Evolutionary conservation across 2,329 filamentous ascomycete genomes (phyloP).

Genomic region (Zopfia rhizophila): DNA sequence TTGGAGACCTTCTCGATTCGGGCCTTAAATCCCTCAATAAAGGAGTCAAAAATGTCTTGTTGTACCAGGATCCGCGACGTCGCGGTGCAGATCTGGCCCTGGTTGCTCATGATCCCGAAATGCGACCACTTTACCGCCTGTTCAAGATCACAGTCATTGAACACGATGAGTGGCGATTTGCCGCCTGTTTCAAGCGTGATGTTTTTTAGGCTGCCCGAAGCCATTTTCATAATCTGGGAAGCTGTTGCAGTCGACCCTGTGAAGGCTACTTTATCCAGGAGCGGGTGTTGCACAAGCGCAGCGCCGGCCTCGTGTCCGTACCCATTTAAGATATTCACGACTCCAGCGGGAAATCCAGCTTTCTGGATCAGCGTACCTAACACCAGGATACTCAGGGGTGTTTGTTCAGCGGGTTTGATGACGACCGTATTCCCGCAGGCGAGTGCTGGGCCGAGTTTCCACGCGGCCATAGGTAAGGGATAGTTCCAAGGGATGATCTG

Average conservation of each 20-base stretch:
- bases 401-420: conserved; percentile 65
- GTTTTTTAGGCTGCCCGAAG: conserved; percentile 65
- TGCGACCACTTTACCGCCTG: conserved; percentile 72
- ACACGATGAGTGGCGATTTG: conserved; percentile 63
- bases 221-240: conserved; percentile 65
- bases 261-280: conserved; percentile 68
- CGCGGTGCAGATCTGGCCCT: conserved; percentile 65
- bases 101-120: conserved; percentile 64
- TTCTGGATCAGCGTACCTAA: conserved; percentile 64
- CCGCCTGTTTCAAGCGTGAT: conserved; percentile 69
- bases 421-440: conserved; percentile 66
- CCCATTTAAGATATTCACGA: conserved; percentile 68
- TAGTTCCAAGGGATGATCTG: conserved; percentile 57
- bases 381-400: conserved; percentile 66
- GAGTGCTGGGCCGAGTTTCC: conserved; percentile 67
- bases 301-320: conserved; percentile 69
- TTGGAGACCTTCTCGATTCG: conserved; percentile 43
- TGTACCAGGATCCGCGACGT: conserved; percentile 64
- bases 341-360: conserved; percentile 70
- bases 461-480: conserved; percentile 61
- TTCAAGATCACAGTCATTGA: conserved; percentile 64
- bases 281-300: conserved; percentile 65
- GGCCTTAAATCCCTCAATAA: conserved; percentile 54
- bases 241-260: conserved; percentile 68
- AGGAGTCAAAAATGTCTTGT: conserved; percentile 61